Percentiles rank a stretch among this genome's conserved stretches.
These are phyloP conservation scores for Sporothrix pallida DNA, from an alignment of 2,329 filamentous ascomycete genomes.

Conservation along the genomic window DNA sequence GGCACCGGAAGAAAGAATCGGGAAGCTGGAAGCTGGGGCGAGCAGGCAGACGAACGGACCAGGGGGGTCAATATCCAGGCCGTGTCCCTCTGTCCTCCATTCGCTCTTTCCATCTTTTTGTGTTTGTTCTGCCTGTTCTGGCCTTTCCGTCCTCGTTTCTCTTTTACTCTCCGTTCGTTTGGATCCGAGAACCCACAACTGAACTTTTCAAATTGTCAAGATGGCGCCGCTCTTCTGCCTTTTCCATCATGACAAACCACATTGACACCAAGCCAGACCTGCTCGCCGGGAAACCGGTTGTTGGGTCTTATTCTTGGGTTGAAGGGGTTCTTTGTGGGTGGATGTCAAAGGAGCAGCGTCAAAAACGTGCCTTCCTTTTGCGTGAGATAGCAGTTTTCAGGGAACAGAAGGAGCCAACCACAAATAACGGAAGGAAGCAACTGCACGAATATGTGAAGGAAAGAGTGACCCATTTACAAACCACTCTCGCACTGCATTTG, in stretches of 20 bases:
- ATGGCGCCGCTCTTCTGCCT: too few relatives aligned
- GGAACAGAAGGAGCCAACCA: too few relatives aligned
- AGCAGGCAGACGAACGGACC: not conserved
- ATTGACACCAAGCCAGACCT: not conserved
- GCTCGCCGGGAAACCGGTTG: not conserved
- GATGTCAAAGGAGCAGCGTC: too few relatives aligned
- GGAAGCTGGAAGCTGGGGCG: not conserved
- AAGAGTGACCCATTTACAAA: not conserved
- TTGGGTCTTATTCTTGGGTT: not conserved
- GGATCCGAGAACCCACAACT: not conserved
- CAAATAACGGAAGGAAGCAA: not conserved
- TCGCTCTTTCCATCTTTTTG: not conserved
- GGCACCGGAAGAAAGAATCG: constrained; percentile 25
- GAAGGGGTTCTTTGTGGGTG: not conserved
- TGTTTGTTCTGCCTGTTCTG: not conserved
- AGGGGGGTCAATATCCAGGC: constrained; percentile 25
- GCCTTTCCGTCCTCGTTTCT: not conserved
- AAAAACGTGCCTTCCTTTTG: not conserved
- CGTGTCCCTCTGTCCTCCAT: not conserved
- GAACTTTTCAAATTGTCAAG: not conserved
- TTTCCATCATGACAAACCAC: not conserved
- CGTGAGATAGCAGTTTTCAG: too few relatives aligned
- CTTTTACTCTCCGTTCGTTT: not conserved
- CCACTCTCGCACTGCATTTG: not conserved
- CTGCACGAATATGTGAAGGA: not conserved